Base-by-base conservation (phyloP, 1,284 basidiomycete species). In the Amylostereum chailletii region DNA sequence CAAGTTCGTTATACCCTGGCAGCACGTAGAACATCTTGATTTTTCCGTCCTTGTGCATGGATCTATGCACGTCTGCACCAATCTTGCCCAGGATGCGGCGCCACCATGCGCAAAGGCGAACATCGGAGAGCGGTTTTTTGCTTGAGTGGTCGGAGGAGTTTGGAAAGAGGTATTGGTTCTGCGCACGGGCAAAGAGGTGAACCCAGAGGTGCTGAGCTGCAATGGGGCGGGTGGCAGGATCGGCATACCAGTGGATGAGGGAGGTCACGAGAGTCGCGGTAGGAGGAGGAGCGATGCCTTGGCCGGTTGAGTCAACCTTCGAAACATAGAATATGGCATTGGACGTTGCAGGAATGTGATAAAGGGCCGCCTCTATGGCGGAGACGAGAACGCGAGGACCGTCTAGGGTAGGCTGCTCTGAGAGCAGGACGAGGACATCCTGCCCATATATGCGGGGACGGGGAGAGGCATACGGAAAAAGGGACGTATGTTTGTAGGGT, bases 251-350 rank as follows among this genome's bases (percentile, higher is more conserved):
- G 3, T 61, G 54, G 6, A 96, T 59, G 52, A 95, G 75, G 0
- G 85, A 71, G 29, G 74, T 71, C 34, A 90, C 81, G 48, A 97
- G 78, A 2, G 74, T 64, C 1, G 77, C 67, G 0, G 90, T 91
- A 1, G 88, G 79, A 43, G 83, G 74, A 2, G 79, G 80, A 5
- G 63, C 51, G 31, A 60, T 58, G 0, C 74, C 80, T 55, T 90
- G 91, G 0, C 94, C 94, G 0, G 92, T 93, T 9, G 93, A 85
- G 64, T 98, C 96, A 49, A 97, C 83, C 67, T 99, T 99, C 46
- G 90, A 90, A 43, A 98, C 76, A 66, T 98, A 97, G 27, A 99
- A 69, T 34, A 99, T 76, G 1, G 81, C 83, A 49, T 77, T 79
- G 2, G 74, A 76, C 1, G 86, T 84, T 2, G 77, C 59, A 3